A percentile compares a stretch with the other conserved stretches of the same genome.
These are phyloP conservation scores for Aureobasidium sp. DNA, from an alignment of 2,329 filamentous ascomycete species.

Conservation along the genomic window DNA sequence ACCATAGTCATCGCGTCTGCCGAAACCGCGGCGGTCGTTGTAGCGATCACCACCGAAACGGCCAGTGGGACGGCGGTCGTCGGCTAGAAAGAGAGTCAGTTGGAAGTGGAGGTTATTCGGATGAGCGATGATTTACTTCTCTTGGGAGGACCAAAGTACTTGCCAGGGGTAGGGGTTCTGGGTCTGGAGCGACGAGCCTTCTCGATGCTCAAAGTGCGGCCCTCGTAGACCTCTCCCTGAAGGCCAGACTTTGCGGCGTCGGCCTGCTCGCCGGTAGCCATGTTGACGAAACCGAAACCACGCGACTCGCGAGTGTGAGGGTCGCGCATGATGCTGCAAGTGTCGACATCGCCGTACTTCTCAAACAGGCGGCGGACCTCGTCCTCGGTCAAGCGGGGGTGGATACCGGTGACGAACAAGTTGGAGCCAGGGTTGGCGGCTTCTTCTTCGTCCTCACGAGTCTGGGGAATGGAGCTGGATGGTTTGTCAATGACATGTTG, in stretches of 20 bases:
- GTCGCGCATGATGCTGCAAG: slow-evolving; percentile 99
- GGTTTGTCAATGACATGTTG: slow-evolving; percentile 17
- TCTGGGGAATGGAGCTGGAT: slow-evolving; percentile 41
- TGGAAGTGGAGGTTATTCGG: slow-evolving; percentile 12
- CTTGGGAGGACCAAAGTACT: slow-evolving; percentile 98
- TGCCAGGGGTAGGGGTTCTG: slow-evolving; percentile 92
- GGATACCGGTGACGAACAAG: slow-evolving; percentile 97
- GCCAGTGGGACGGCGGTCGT: slow-evolving; percentile 38
- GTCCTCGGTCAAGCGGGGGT: slow-evolving; percentile 80
- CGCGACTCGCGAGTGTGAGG: slow-evolving; percentile 97
- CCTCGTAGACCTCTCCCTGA: slow-evolving; percentile 91
- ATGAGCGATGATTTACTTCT: slow-evolving; percentile 59
- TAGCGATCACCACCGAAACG: slow-evolving; percentile 31
- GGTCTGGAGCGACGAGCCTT: slow-evolving; percentile 94
- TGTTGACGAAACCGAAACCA: slow-evolving; percentile 98
- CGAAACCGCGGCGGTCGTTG: slow-evolving; percentile 30
- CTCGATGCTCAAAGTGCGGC: slow-evolving; percentile 94
- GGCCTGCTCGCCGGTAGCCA: slow-evolving; percentile 89
- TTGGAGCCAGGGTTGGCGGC: slow-evolving; percentile 92
- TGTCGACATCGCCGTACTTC: slow-evolving; percentile 98
- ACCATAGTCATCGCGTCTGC: slow-evolving; percentile 43
- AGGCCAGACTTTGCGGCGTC: slow-evolving; percentile 95
- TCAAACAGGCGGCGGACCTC: slow-evolving; percentile 94
- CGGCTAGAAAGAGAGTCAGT: slow-evolving; percentile 18
- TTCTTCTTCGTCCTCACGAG: slow-evolving; percentile 55